Base-by-base conservation (phyloP, 768 basidiomycete genomes). In the Suillus clintonianus region DNA sequence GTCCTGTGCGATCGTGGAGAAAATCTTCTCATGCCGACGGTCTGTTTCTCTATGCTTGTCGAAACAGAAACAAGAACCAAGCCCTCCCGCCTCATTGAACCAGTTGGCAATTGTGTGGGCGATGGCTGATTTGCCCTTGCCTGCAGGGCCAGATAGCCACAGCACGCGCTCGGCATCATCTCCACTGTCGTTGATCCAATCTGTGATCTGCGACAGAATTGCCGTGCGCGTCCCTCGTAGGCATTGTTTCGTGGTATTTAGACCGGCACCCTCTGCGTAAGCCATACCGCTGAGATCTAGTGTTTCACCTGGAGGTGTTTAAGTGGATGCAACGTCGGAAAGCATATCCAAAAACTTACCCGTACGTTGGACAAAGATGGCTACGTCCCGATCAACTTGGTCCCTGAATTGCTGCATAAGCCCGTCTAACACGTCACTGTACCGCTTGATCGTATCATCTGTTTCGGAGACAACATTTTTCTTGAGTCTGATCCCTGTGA, bases 131-230 rank as follows among this genome's bases (percentile, higher is more conserved):
- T 74, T 74, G 5, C 73, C 73, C 17, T 51, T 61, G 15, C 72
- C 73, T 1, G 74, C 72, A 59, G 51, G 60, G 27, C 74, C 74
- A 51, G 59, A 64, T n/a, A 74, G 59, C 70, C 69, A 74, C 42
- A 60, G 67, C 57, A 71, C 57, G 3, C 62, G 61, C 14, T 60
- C 43, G 39, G 51, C 30, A 43, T 65, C 47, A 11, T 47, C 55
- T n/a, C 50, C 30, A 13, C 54, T 57, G 45, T 63, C 43, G 48
- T 68, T 64, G 19, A 65, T 56, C 76, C 76, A 77, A 19, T 66
- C 55, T 30, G 54, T 59, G 43, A 77, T 72, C 24, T 70, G 68
- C n/a, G 71, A 65, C 43, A 76, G 63, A 30, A 76, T 67, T 15
- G 58, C 64, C n/a, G 51, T 32, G 9, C 73, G 71, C 11, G 76